Percentiles rank a stretch among this genome's conserved stretches.
phyloP scores from a whole-genome alignment of 192 early-diverging fungal species.

The Coemansia sp. region DNA sequence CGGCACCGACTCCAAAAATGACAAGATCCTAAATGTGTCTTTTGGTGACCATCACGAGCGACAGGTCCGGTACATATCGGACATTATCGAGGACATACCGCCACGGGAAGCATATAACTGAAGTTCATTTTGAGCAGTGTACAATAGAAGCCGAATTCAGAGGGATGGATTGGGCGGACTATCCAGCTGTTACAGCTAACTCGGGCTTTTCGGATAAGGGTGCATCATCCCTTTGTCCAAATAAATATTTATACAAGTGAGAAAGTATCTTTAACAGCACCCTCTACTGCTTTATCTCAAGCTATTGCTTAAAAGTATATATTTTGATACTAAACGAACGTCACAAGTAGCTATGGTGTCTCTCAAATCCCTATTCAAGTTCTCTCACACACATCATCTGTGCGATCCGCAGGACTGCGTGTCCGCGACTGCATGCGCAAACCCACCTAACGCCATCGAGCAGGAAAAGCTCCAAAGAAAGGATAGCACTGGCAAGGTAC shows the following conservation, averaged over 20 bases:
- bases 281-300: too few species aligned
- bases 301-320: too few species aligned
- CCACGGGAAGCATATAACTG: background rate
- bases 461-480: slow-evolving; percentile 1
- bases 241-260: too few species aligned
- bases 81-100: slow-evolving; percentile 17
- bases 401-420: slow-evolving; percentile 36
- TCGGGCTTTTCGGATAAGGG: too few species aligned
- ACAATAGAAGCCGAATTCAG: too few species aligned
- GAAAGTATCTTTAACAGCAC: too few species aligned
- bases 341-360: background rate
- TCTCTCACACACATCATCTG: slow-evolving; percentile 12
- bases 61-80: slow-evolving; percentile 4
- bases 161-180: background rate
- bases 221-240: too few species aligned
- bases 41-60: background rate
- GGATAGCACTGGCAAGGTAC: background rate
- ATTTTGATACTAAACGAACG: too few species aligned
- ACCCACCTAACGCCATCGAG: slow-evolving; percentile 19
- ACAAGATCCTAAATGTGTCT: slow-evolving; percentile 15
- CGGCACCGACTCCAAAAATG: background rate
- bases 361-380: slow-evolving; percentile 9
- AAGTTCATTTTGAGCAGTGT: too few species aligned
- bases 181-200: too few species aligned
- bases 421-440: slow-evolving; percentile 13